Evolutionary conservation across 2,329 filamentous ascomycete species (phyloP).

Genomic region (Blumeriella jaapii): DNA sequence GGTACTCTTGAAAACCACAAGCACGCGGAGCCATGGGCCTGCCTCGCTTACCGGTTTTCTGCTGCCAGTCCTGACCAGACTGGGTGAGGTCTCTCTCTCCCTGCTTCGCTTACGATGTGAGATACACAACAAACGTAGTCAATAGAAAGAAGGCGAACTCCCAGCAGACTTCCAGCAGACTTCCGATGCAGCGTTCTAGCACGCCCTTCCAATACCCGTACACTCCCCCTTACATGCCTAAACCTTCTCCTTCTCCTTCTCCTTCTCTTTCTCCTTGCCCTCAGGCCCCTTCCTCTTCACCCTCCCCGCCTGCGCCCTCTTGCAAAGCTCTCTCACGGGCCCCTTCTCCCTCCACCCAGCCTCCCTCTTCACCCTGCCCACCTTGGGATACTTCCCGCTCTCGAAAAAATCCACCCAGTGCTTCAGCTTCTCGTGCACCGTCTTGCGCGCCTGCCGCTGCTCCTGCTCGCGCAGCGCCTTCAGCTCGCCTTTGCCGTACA

Average conservation of each 20-base stretch:
- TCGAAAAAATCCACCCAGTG: slow-evolving; percentile 76
- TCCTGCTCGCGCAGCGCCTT: slow-evolving; percentile 48
- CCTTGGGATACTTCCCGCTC: slow-evolving; percentile 69
- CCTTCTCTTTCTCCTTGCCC: slow-evolving; percentile 5
- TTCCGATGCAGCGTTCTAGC: no score
- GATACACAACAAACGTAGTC: no score
- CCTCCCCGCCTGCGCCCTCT: slow-evolving; percentile 49
- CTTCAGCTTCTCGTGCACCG: slow-evolving; percentile 55
- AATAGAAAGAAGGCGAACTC: no score
- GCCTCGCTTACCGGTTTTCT: no score
- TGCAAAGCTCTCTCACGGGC: slow-evolving; percentile 46
- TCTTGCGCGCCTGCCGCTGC: slow-evolving; percentile 47
- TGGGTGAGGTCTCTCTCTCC: no score
- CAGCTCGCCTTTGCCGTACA: slow-evolving; percentile 44
- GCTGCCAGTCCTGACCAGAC: no score
- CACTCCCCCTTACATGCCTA: not conserved
- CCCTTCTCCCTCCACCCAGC: slow-evolving; percentile 48
- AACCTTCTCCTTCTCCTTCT: not conserved
- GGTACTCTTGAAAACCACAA: no score
- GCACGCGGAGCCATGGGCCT: no score
- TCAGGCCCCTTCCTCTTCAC: slow-evolving; percentile 33
- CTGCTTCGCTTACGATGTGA: no score
- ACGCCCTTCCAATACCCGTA: no score
- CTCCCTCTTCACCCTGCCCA: slow-evolving; percentile 60
- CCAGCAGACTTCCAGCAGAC: no score